Evolutionary conservation across 1,139 yeast genomes (phyloP).

Genomic region (Hyphopichia burtonii): DNA sequence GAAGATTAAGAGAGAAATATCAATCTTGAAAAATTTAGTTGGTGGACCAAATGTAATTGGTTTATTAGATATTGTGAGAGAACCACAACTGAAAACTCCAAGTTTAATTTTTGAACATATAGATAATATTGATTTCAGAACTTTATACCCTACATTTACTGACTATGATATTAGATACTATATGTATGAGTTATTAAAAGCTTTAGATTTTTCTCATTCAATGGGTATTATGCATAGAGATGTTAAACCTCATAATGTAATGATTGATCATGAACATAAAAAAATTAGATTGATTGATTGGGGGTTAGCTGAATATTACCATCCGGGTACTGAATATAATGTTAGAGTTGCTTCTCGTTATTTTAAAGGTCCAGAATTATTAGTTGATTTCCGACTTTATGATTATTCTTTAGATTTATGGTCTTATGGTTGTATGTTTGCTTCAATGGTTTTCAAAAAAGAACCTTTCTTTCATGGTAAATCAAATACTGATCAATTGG

Average conservation of each 20-base stretch:
- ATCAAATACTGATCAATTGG: constrained; percentile 93
- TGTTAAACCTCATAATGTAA: constrained; percentile 96
- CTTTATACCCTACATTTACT: constrained; percentile 85
- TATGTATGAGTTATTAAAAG: constrained; percentile 83
- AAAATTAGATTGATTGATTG: constrained; percentile 87
- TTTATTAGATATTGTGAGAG: constrained; percentile 83
- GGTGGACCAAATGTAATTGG: constrained; percentile 85
- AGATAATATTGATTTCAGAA: constrained; percentile 86
- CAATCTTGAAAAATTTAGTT: constrained; percentile 83
- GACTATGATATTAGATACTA: constrained; percentile 83
- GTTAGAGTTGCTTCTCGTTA: constrained; percentile 98
- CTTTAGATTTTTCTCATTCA: constrained; percentile 91
- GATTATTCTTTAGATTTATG: constrained; percentile 95
- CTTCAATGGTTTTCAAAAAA: constrained; percentile 93
- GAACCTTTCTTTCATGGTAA: constrained; percentile 98
- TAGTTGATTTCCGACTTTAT: constrained; percentile 90
- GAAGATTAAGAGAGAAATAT: constrained; percentile 93
- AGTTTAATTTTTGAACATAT: constrained; percentile 91
- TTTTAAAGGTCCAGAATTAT: constrained; percentile 94
- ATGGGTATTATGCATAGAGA: constrained; percentile 99
- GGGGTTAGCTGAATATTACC: constrained; percentile 98
- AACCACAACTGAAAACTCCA: constrained; percentile 88
- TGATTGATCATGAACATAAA: constrained; percentile 86
- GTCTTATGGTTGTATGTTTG: constrained; percentile 97
- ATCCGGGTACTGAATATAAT: constrained; percentile 90